A percentile compares a stretch with the other conserved stretches of the same genome.
These are phyloP conservation scores for Streptanthus diversifolius DNA, from an alignment of 345 rosid genomes.

Conservation along the genomic window DNA sequence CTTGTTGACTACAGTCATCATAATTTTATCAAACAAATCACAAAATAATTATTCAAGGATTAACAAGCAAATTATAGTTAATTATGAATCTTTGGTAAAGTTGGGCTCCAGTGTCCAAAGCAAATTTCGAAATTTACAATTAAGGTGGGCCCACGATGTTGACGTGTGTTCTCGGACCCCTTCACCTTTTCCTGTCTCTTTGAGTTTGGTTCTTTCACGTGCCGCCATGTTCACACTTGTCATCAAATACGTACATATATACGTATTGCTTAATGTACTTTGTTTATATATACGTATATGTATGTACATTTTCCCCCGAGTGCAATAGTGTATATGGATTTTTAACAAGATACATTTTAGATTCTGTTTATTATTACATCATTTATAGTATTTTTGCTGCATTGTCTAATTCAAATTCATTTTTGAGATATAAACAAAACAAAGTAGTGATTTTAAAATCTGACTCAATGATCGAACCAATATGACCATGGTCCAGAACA, in stretches of 20 bases:
- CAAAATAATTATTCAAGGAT: background rate
- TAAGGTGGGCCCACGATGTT: constrained; percentile 7
- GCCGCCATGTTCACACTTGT: constrained; percentile 35
- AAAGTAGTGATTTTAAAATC: background rate
- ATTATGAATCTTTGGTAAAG: background rate
- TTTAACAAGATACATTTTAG: background rate
- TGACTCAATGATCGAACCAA: background rate
- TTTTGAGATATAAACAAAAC: background rate
- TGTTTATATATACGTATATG: background rate
- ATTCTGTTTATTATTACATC: background rate
- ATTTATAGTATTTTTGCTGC: background rate
- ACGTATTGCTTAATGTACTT: background rate
- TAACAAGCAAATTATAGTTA: constrained; percentile 16
- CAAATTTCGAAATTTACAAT: background rate
- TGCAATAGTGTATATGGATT: background rate
- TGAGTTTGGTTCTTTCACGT: constrained; percentile 39
- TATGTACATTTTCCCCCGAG: background rate
- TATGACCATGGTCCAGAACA: background rate
- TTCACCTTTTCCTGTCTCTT: constrained; percentile 2
- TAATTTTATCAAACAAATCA: constrained; percentile 13
- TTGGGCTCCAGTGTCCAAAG: constrained; percentile 6
- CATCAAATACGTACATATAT: constrained; percentile 10
- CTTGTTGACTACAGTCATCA: constrained; percentile 1
- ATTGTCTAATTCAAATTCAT: background rate
- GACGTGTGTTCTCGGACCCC: constrained; percentile 31